Conservation (phyloP, 108 stramenopile genomes). For the Cyclostephanos invisitatus region DNA sequence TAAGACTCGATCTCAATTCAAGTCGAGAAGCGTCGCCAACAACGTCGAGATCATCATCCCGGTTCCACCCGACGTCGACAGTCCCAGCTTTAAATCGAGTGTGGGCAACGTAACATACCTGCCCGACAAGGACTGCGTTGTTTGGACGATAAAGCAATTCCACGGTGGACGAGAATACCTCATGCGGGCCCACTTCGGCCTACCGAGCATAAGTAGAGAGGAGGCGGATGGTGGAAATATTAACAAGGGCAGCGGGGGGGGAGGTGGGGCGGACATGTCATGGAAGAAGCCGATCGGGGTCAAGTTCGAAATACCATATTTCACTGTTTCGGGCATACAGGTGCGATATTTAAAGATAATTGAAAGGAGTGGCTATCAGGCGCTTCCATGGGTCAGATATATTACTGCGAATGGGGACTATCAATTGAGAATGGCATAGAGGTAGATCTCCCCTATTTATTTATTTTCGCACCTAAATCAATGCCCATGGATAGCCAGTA, state of each 20-base stretch:
- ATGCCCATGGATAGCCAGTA: not conserved
- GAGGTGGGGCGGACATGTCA: conserved; percentile 54
- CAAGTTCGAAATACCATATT: conserved; percentile 99
- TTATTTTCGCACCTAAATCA: not conserved
- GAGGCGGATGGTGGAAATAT: conserved; percentile 63
- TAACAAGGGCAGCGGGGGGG: conserved; percentile 58
- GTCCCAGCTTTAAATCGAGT: conserved; percentile 95
- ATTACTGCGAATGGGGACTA: conserved; percentile 99
- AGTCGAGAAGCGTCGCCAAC: conserved; percentile 95
- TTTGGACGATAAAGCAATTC: conserved; percentile 99
- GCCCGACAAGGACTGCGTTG: conserved; percentile 95
- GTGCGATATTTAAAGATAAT: conserved; percentile 99
- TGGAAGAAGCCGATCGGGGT: conserved; percentile 96
- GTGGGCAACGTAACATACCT: conserved; percentile 97
- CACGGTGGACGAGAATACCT: conserved; percentile 93
- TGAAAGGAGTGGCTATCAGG: conserved; percentile 98
- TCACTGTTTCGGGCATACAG: conserved; percentile 98
- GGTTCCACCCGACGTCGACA: conserved; percentile 98
- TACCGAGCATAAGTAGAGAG: conserved; percentile 92
- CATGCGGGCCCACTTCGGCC: conserved; percentile 99
- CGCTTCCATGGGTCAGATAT: conserved; percentile 99
- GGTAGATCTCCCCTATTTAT: not conserved
- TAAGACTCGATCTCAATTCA: conserved; percentile 99
- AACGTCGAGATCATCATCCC: conserved; percentile 99
- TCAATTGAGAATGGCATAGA: conserved; percentile 94